Evolutionary conservation across 2,329 filamentous ascomycete genomes (phyloP).

Genomic region (Exophiala calicioides): DNA sequence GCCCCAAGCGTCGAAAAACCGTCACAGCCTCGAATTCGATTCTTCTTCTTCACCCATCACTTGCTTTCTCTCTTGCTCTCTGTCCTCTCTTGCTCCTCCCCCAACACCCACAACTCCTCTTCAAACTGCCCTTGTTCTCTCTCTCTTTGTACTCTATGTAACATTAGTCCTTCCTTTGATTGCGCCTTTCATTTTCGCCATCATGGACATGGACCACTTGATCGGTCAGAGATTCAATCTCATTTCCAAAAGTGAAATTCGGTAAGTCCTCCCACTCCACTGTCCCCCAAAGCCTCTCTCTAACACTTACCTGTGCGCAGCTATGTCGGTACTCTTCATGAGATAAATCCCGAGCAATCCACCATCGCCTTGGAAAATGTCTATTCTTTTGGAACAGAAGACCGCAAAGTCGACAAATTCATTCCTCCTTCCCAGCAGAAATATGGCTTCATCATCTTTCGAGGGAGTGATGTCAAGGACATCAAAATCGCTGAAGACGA

Average conservation of each 20-base stretch:
- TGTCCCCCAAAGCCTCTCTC: conserved; percentile 24
- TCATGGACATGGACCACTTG: conserved; percentile 53
- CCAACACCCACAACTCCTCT: conserved; percentile 1
- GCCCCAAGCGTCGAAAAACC: conserved; percentile 16
- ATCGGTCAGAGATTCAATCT: conserved; percentile 82
- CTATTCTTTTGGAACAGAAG: conserved; percentile 90
- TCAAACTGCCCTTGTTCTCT: conserved; percentile 5
- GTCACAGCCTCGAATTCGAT: conserved; percentile 37
- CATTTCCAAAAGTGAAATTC: conserved; percentile 96
- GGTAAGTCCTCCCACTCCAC: conserved; percentile 54
- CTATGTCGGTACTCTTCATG: conserved; percentile 92
- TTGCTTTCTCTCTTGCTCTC: too few species aligned
- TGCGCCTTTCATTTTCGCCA: conserved; percentile 35
- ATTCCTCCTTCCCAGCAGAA: conserved; percentile 80
- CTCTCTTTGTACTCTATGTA: conserved; percentile 20
- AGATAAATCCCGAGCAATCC: conserved; percentile 96
- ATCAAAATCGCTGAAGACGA: conserved; percentile 86
- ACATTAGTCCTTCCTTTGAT: conserved; percentile 29
- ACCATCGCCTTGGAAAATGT: conserved; percentile 98
- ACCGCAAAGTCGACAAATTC: conserved; percentile 78
- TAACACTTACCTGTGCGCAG: conserved; percentile 53
- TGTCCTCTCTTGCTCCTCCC: conserved; percentile 13
- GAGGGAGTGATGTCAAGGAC: conserved; percentile 97
- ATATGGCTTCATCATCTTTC: conserved; percentile 98
- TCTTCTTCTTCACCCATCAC: conserved; percentile 26